These are phyloP conservation scores for Alternaria gansuensis DNA, from an alignment of 2,329 filamentous ascomycete genomes.

Conservation along the genomic window DNA sequence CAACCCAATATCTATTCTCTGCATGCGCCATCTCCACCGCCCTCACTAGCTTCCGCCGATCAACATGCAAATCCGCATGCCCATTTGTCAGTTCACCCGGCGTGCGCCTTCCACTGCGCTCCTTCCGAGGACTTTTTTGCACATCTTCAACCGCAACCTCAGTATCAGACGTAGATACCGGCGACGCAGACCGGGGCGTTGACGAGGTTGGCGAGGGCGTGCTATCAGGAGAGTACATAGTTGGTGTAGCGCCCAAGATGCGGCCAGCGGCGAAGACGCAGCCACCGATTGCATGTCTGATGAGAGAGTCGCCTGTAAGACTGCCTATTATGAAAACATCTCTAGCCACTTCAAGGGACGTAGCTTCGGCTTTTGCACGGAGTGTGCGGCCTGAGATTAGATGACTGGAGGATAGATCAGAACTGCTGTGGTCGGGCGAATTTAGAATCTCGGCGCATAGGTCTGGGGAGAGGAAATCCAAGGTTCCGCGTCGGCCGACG, in stretches of 20 bases:
- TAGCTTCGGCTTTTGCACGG: constrained; percentile 60
- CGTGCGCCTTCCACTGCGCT: constrained; percentile 25
- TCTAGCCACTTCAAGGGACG: constrained; percentile 61
- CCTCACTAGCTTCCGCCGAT: constrained; percentile 43
- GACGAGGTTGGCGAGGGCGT: constrained; percentile 27
- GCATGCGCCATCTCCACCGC: constrained; percentile 42
- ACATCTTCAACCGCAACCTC: constrained; percentile 18
- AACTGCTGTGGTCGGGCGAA: constrained; percentile 11
- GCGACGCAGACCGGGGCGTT: constrained; percentile 37
- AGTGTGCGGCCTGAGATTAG: constrained; percentile 64
- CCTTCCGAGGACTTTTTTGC: constrained; percentile 16
- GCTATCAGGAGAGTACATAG: constrained; percentile 25
- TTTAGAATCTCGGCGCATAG: constrained; percentile 61
- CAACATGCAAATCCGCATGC: constrained; percentile 52
- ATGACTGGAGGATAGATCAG: constrained; percentile 2
- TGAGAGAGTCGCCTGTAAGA: constrained; percentile 67
- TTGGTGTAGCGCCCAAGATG: constrained; percentile 50
- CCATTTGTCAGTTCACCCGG: constrained; percentile 45
- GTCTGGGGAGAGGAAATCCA: constrained; percentile 60
- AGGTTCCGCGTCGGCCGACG: constrained; percentile 64
- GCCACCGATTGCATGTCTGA: constrained; percentile 67
- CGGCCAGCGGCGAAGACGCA: constrained; percentile 66
- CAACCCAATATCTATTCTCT: constrained; percentile 45
- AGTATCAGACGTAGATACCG: constrained; percentile 28
- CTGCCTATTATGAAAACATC: constrained; percentile 67